These are phyloP conservation scores for Colletotrichum filicis DNA, from an alignment of 2,329 filamentous ascomycete genomes.

Conservation along the genomic window DNA sequence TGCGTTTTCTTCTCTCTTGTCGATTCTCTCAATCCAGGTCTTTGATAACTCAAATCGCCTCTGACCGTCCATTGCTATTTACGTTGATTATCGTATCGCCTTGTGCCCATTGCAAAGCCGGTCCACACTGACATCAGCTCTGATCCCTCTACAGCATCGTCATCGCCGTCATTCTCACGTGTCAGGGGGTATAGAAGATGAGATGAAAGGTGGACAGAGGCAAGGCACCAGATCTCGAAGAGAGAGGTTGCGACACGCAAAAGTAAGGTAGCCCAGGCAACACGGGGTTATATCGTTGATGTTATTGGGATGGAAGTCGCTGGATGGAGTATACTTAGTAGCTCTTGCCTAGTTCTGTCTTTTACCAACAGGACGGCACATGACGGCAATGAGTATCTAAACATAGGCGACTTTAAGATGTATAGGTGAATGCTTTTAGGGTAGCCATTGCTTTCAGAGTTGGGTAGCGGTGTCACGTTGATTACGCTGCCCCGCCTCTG, in stretches of 20 bases:
- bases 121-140: neutral
- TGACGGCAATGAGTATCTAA: slow-evolving; percentile 10
- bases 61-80: neutral
- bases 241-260: neutral
- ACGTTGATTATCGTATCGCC: too few relatives aligned
- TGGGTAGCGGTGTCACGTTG: slow-evolving; percentile 21
- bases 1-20: slow-evolving; percentile 35
- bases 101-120: neutral
- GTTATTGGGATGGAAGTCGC: neutral
- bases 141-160: slow-evolving; percentile 13
- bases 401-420: slow-evolving; percentile 2
- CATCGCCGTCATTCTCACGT: slow-evolving; percentile 18
- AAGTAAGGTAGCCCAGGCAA: slow-evolving; percentile 23
- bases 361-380: neutral
- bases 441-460: slow-evolving; percentile 17
- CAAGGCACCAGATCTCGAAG: slow-evolving; percentile 12
- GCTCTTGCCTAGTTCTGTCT: neutral
- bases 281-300: neutral
- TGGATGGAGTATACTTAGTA: neutral
- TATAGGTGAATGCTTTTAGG: neutral
- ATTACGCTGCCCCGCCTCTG: slow-evolving; percentile 24
- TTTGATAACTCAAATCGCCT: slow-evolving; percentile 24
- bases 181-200: slow-evolving; percentile 13
- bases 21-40: slow-evolving; percentile 36
- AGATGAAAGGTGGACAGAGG: neutral